Evolutionary conservation across 139 green algal genomes (phyloP).

Genomic region (Picochlorum sp.): DNA sequence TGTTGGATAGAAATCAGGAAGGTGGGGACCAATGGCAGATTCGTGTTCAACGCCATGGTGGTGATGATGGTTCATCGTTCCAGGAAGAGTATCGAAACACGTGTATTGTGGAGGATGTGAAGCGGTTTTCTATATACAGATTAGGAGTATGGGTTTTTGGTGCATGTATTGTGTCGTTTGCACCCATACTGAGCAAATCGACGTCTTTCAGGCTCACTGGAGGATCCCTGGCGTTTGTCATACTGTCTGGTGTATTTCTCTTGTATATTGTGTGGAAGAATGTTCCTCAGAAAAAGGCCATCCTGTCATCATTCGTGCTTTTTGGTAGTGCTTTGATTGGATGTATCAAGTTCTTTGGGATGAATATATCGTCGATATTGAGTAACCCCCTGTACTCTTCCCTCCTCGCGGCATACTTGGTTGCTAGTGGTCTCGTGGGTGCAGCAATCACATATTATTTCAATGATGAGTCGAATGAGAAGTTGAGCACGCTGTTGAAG

Average conservation of each 20-base stretch:
- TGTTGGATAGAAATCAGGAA: too few species aligned
- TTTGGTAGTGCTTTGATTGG: conserved; percentile 31
- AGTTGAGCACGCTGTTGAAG: conserved; percentile 45
- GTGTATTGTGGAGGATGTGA: neutral
- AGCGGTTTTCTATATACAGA: conserved; percentile 9
- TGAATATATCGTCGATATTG: conserved; percentile 29
- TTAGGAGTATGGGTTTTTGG: conserved; percentile 6
- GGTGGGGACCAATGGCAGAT: too few species aligned
- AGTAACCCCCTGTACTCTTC: conserved; percentile 21
- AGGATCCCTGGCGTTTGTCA: conserved; percentile 33
- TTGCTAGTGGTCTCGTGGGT: conserved; percentile 29
- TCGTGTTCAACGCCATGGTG: too few species aligned
- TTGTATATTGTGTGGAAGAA: conserved; percentile 35
- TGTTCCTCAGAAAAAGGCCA: conserved; percentile 33
- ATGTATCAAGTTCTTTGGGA: conserved; percentile 30
- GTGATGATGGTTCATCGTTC: too few species aligned
- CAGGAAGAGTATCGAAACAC: neutral
- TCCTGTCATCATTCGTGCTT: conserved; percentile 18
- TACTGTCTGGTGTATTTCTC: conserved; percentile 34
- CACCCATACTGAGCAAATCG: conserved; percentile 5
- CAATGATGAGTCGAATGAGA: conserved; percentile 40
- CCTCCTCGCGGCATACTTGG: conserved; percentile 29
- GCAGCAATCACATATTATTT: conserved; percentile 56
- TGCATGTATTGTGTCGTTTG: conserved; percentile 14
- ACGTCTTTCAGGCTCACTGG: conserved; percentile 33